These are phyloP conservation scores for Scheffersomyces illinoinensis DNA, from an alignment of 1,139 yeast genomes.

Conservation along the genomic window DNA sequence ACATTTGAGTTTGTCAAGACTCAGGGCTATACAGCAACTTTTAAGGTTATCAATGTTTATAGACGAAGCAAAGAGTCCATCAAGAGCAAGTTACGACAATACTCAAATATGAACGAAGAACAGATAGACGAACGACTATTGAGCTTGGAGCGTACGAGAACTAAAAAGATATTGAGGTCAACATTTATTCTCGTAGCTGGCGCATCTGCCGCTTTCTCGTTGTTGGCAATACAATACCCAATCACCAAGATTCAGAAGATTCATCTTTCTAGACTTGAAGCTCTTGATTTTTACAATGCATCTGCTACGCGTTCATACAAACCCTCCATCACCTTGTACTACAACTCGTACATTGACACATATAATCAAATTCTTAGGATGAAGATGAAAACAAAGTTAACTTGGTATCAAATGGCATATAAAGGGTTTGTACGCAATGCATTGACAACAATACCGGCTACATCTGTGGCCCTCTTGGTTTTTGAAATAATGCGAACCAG, in stretches of 20 bases:
- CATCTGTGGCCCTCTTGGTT: constrained; percentile 80
- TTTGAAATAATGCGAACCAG: constrained; percentile 77
- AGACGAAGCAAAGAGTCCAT: constrained; percentile 33
- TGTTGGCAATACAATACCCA: constrained; percentile 83
- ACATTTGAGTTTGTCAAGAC: constrained; percentile 83
- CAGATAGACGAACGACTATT: constrained; percentile 31
- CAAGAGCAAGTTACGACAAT: constrained; percentile 19
- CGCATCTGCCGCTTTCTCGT: constrained; percentile 77
- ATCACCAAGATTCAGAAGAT: constrained; percentile 76
- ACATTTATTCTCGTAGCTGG: constrained; percentile 83
- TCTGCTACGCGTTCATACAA: constrained; percentile 25
- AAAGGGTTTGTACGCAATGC: constrained; percentile 78
- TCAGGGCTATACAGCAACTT: constrained; percentile 58
- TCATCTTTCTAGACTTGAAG: constrained; percentile 77
- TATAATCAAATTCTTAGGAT: constrained; percentile 57
- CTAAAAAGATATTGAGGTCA: constrained; percentile 59
- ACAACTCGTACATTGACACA: constrained; percentile 75
- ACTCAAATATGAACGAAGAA: constrained; percentile 20
- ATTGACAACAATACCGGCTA: constrained; percentile 78
- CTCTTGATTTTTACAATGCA: constrained; percentile 66
- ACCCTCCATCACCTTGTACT: constrained; percentile 53
- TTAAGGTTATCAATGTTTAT: constrained; percentile 60
- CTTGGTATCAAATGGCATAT: constrained; percentile 70
- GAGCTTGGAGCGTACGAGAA: constrained; percentile 38
- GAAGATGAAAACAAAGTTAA: constrained; percentile 52